Conservation (phyloP, 495 filamentous ascomycete species). For the Lasiosphaeria miniovina region DNA sequence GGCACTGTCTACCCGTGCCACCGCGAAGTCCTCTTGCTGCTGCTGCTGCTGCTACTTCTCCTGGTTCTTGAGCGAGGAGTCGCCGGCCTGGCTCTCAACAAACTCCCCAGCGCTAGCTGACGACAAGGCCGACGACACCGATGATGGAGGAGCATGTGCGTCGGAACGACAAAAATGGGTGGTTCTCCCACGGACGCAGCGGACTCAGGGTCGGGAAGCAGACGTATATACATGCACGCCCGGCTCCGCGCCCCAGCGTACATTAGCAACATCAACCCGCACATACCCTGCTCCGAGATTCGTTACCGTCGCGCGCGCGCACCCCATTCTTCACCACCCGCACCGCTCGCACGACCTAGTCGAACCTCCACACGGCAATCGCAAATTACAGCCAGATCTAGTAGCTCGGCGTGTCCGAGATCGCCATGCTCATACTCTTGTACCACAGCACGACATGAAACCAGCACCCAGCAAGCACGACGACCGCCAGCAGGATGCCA, state of each 20-base stretch:
- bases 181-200: not conserved
- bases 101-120: not conserved
- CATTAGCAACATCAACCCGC: not conserved
- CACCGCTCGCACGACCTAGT: not conserved
- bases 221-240: not conserved
- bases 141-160: not conserved
- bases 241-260: not conserved
- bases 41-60: not conserved
- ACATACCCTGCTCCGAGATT: not conserved
- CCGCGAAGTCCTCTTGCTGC: not conserved
- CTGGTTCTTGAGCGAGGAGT: too few species aligned
- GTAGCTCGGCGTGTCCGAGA: not conserved
- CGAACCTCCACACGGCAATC: not conserved
- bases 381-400: not conserved
- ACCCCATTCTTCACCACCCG: not conserved
- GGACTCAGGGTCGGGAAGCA: not conserved
- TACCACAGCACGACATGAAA: not conserved
- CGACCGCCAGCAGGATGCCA: not conserved
- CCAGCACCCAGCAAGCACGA: not conserved
- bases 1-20: not conserved
- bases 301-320: not conserved
- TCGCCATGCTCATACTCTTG: not conserved
- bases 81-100: not conserved
- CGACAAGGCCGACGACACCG: not conserved
- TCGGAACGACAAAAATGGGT: not conserved